These are phyloP conservation scores for Fusarium sororula DNA, from an alignment of 2,329 filamentous ascomycete genomes.

Conservation along the genomic window DNA sequence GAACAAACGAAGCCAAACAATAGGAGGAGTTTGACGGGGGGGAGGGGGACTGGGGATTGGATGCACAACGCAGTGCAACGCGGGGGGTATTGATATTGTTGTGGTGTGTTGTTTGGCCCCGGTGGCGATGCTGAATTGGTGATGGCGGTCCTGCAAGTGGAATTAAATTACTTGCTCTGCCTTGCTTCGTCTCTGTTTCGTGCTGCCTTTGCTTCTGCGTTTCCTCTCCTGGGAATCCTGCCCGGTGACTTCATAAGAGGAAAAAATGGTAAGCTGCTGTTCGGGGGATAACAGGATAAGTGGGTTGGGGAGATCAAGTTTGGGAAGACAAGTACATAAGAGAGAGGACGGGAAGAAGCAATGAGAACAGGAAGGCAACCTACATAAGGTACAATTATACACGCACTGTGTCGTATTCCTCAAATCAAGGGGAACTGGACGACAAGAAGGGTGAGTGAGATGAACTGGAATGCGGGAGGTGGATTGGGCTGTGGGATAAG, in stretches of 20 bases:
- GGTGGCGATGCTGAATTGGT: constrained; percentile 28
- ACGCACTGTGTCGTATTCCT: constrained; percentile 29
- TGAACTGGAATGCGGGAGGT: constrained; percentile 30
- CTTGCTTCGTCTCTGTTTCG: constrained; percentile 22
- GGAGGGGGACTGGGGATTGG: constrained; percentile 12
- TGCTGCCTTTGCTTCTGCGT: constrained; percentile 16
- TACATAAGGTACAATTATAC: constrained; percentile 10
- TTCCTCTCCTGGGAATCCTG: constrained; percentile 22
- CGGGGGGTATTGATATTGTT: constrained; percentile 26
- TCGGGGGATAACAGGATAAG: constrained; percentile 10
- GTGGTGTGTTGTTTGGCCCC: constrained; percentile 14
- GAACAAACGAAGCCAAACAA: constrained; percentile 40
- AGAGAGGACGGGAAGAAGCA: constrained; percentile 10
- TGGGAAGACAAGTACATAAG: neutral
- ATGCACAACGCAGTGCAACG: constrained; percentile 19
- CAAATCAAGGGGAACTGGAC: constrained; percentile 17
- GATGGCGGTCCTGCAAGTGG: constrained; percentile 23
- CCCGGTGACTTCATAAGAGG: constrained; percentile 24
- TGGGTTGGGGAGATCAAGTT: constrained; percentile 32
- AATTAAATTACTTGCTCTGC: constrained; percentile 26
- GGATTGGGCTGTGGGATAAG: constrained; percentile 21
- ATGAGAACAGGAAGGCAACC: neutral
- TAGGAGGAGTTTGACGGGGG: constrained; percentile 27
- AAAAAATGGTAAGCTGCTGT: constrained; percentile 15
- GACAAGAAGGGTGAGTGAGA: constrained; percentile 26